Conservation (phyloP, 2,329 filamentous ascomycete species). For the Juglanconis sp. region DNA sequence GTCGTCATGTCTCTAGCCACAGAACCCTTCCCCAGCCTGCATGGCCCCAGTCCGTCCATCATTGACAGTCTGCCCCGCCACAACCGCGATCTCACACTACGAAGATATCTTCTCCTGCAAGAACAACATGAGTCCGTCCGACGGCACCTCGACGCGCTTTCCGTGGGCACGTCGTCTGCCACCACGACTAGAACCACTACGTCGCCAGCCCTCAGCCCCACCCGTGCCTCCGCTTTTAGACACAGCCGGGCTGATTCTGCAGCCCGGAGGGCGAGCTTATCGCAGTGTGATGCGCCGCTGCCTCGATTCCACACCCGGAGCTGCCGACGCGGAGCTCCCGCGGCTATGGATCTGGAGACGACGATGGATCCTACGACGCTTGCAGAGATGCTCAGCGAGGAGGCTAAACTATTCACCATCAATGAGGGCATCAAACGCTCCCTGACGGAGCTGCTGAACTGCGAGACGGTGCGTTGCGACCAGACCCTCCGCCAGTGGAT, state of each 20-base stretch:
- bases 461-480: constrained; percentile 51
- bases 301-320: constrained; percentile 23
- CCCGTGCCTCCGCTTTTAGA: background rate
- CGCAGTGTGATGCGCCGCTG: constrained; percentile 19
- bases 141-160: constrained; percentile 48
- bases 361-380: constrained; percentile 47
- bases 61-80: constrained; percentile 25
- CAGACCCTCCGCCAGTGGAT: constrained; percentile 55
- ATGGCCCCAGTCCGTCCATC: background rate
- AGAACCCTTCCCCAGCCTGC: background rate
- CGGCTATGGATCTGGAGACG: constrained; percentile 28
- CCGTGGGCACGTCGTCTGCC: constrained; percentile 34
- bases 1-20: constrained; percentile 2
- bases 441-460: constrained; percentile 60
- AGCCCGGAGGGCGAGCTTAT: constrained; percentile 17
- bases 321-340: constrained; percentile 30
- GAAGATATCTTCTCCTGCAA: constrained; percentile 52
- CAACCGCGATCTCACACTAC: constrained; percentile 46
- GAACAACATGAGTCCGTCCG: constrained; percentile 53
- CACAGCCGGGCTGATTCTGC: constrained; percentile 18
- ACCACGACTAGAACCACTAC: constrained; percentile 38
- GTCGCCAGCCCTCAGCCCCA: constrained; percentile 21
- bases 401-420: constrained; percentile 52
- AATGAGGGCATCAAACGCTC: constrained; percentile 61
- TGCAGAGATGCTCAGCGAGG: constrained; percentile 48